Evolutionary conservation across 2,329 filamentous ascomycete species (phyloP).

Genomic region (Neocatenulostroma microsporum): DNA sequence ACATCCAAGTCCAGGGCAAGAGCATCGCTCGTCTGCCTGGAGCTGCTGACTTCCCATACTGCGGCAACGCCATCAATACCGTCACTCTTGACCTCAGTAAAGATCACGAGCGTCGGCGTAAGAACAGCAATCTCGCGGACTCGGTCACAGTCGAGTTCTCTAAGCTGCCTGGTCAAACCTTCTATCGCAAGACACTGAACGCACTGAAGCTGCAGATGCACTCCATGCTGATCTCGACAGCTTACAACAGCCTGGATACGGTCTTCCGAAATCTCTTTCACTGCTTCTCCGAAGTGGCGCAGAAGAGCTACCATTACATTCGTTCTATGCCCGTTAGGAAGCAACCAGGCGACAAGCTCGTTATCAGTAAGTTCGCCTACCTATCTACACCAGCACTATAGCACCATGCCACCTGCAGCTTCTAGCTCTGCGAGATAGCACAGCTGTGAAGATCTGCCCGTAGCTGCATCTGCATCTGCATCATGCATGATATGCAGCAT

Average conservation of each 20-base stretch:
- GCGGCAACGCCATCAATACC: slow-evolving; percentile 70
- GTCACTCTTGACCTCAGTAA: slow-evolving; percentile 66
- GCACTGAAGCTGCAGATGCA: slow-evolving; percentile 80
- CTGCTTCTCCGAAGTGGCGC: slow-evolving; percentile 70
- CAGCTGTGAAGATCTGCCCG: no score
- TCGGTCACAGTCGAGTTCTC: slow-evolving; percentile 72
- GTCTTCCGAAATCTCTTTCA: slow-evolving; percentile 67
- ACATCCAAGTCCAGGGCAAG: slow-evolving; percentile 49
- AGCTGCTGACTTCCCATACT: slow-evolving; percentile 70
- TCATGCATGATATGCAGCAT: background rate
- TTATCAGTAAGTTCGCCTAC: slow-evolving; percentile 47
- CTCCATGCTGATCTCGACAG: slow-evolving; percentile 72
- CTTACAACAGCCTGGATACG: slow-evolving; percentile 62
- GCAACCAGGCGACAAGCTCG: slow-evolving; percentile 52
- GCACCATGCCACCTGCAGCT: background rate
- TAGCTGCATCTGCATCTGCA: background rate
- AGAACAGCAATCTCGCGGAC: slow-evolving; percentile 52
- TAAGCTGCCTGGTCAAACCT: slow-evolving; percentile 64
- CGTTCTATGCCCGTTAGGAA: slow-evolving; percentile 50
- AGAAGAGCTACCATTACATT: slow-evolving; percentile 59
- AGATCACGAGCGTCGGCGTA: slow-evolving; percentile 50
- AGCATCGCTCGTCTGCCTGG: slow-evolving; percentile 43
- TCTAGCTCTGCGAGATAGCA: no score
- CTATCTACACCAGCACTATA: background rate
- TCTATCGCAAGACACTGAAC: slow-evolving; percentile 68